phyloP scores from a whole-genome alignment of 139 green algal genomes.

The Picochlorum sp. region DNA sequence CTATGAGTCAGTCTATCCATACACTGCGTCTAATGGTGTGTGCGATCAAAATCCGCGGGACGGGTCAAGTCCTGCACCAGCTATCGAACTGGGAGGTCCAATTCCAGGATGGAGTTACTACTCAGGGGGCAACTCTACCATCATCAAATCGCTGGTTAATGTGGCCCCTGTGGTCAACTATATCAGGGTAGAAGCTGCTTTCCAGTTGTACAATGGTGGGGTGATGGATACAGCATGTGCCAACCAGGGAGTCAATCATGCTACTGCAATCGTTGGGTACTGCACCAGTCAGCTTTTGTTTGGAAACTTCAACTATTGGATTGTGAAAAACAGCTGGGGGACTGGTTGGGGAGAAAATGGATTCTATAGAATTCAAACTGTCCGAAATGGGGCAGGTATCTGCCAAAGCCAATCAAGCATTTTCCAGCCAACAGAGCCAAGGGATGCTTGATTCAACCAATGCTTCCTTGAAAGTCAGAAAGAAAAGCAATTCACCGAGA shows the following conservation, averaged over 20 bases:
- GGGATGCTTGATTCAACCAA: background rate
- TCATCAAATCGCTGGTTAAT: background rate
- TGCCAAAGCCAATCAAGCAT: background rate
- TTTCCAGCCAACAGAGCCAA: background rate
- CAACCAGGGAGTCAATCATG: background rate
- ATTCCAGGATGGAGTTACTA: background rate
- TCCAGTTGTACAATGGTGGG: background rate
- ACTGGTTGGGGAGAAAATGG: background rate
- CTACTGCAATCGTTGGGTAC: background rate
- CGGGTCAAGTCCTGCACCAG: background rate
- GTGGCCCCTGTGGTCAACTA: background rate
- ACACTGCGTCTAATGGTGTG: background rate
- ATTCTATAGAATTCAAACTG: background rate
- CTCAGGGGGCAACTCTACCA: background rate
- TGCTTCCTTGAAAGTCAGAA: too few relatives aligned
- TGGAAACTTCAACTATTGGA: background rate
- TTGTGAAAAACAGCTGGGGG: constrained; percentile 6
- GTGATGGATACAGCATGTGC: background rate
- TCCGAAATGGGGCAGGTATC: background rate
- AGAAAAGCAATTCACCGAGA: too few relatives aligned
- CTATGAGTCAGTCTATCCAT: background rate
- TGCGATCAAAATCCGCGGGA: background rate
- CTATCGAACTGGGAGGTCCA: background rate
- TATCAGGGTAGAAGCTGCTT: background rate
- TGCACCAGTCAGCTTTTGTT: background rate